These are phyloP conservation scores for Termitomyces sp. DNA, from an alignment of 768 basidiomycete genomes.

Conservation along the genomic window DNA sequence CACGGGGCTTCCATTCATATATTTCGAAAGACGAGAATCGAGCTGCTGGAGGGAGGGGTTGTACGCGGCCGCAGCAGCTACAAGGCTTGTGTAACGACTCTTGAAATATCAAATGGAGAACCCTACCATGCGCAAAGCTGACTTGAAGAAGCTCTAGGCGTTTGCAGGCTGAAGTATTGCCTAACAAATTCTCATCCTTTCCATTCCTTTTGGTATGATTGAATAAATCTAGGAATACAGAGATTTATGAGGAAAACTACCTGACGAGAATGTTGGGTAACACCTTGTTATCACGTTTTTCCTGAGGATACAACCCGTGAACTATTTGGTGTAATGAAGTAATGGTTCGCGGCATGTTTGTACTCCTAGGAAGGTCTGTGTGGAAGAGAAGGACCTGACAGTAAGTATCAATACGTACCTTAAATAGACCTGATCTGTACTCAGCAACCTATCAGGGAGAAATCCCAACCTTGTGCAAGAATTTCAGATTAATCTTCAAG, in stretches of 20 bases:
- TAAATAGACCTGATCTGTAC: slow-evolving; percentile 52
- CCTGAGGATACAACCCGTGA: slow-evolving; percentile 66
- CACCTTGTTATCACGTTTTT: slow-evolving; percentile 41
- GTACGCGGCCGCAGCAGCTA: slow-evolving; percentile 63
- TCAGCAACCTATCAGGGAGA: slow-evolving; percentile 50
- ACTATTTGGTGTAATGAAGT: slow-evolving; percentile 73
- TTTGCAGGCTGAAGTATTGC: slow-evolving; percentile 67
- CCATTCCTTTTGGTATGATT: slow-evolving; percentile 46
- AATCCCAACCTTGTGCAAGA: slow-evolving; percentile 52
- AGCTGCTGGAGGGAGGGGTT: slow-evolving; percentile 60
- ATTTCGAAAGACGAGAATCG: slow-evolving; percentile 66
- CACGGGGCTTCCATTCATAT: slow-evolving; percentile 63
- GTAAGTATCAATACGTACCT: slow-evolving; percentile 31
- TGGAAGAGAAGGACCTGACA: background rate
- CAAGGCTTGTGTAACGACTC: background rate
- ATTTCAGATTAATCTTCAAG: background rate
- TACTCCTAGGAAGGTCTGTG: slow-evolving; percentile 42
- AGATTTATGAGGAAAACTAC: slow-evolving; percentile 28
- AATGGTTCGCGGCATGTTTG: slow-evolving; percentile 74
- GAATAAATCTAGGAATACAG: background rate
- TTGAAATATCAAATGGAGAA: background rate
- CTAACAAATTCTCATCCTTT: slow-evolving; percentile 68
- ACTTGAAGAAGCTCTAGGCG: slow-evolving; percentile 59
- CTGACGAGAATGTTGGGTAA: slow-evolving; percentile 53
- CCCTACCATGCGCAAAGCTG: slow-evolving; percentile 59